Evolutionary conservation across 164 flowering plant species (phyloP).

Genomic region (Umbellularia californica): DNA sequence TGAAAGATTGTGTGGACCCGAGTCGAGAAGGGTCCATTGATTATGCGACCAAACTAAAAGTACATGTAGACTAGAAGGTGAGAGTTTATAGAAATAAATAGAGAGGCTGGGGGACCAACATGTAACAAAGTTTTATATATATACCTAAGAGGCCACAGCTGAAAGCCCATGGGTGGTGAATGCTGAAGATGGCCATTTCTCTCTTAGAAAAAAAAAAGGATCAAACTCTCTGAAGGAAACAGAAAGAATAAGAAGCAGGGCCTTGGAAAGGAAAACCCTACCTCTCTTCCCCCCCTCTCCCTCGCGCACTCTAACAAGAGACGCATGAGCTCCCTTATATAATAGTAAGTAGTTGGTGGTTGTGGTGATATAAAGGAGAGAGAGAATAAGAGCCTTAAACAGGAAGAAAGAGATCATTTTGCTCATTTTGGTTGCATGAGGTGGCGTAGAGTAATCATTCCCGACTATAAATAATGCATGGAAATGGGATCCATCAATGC

Average conservation of each 20-base stretch:
- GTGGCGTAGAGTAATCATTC: conserved; percentile 4
- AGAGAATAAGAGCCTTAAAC: not conserved
- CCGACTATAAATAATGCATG: not conserved
- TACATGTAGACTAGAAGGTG: not conserved
- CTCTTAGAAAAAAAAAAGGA: not conserved
- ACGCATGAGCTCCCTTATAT: too few relatives aligned
- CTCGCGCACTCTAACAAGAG: not conserved
- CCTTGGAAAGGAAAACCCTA: not conserved
- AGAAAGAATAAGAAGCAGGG: not conserved
- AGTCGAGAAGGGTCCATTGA: not conserved
- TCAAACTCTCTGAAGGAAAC: not conserved
- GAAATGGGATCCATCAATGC: not conserved
- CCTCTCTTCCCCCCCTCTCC: not conserved
- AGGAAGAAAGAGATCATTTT: not conserved
- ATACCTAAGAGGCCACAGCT: conserved; percentile 46
- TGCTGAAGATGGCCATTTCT: conserved; percentile 25
- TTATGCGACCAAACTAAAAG: not conserved
- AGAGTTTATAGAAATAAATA: not conserved
- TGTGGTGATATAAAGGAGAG: not conserved
- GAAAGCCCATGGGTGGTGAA: conserved; percentile 28
- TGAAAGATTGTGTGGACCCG: not conserved
- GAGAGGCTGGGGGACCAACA: not conserved
- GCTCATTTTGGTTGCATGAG: conserved; percentile 3
- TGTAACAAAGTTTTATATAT: not conserved
- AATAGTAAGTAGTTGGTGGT: too few relatives aligned